These are phyloP conservation scores for Fusarium pilosicola DNA, from an alignment of 2,329 filamentous ascomycete species.

Conservation along the genomic window DNA sequence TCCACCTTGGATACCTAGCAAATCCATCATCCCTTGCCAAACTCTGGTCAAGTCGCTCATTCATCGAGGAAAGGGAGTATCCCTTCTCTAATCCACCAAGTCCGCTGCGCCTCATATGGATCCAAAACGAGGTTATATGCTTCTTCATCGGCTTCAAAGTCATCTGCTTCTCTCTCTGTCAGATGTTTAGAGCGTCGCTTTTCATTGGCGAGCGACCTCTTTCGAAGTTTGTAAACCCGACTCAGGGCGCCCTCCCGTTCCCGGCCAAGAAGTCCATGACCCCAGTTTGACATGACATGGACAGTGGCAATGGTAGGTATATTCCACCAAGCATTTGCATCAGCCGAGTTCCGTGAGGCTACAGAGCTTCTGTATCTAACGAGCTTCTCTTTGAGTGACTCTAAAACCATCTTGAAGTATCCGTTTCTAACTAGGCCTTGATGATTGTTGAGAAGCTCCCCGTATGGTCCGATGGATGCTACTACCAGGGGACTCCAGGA, in stretches of 20 bases:
- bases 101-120: background rate
- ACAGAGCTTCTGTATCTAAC: background rate
- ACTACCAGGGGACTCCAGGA: fast-evolving
- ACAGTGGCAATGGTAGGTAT: too few species aligned
- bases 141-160: background rate
- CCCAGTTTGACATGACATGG: background rate
- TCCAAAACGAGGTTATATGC: background rate
- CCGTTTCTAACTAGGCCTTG: background rate
- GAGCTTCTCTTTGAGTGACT: background rate
- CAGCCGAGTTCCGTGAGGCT: background rate
- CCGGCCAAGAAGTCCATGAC: background rate
- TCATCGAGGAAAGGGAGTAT: background rate
- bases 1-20: background rate
- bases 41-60: fast-evolving
- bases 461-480: background rate
- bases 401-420: background rate
- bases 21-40: too few species aligned
- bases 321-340: too few species aligned
- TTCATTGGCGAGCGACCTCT: background rate
- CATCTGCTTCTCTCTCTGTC: fast-evolving
- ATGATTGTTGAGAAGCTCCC: background rate
- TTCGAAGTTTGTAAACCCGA: background rate
- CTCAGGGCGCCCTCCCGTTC: background rate
- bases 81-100: background rate
- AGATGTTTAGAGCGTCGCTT: fast-evolving